phyloP scores from a whole-genome alignment of 192 early-diverging fungal genomes.

The Coemansia sp. region DNA sequence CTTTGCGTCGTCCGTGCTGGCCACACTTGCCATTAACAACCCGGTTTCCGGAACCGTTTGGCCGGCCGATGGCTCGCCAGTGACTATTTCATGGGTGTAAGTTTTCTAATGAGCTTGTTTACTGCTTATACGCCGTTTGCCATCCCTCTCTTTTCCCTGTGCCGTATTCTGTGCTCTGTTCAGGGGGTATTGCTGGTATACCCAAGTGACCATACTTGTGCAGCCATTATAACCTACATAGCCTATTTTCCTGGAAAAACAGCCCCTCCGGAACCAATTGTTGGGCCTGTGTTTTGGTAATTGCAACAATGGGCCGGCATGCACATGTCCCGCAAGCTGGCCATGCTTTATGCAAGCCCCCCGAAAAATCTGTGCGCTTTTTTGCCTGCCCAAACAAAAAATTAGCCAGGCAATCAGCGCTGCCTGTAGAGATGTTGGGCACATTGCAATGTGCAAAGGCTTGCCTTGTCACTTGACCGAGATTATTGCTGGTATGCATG shows the following conservation, averaged over 20 bases:
- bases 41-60: conserved; percentile 37
- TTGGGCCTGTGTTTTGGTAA: conserved; percentile 7
- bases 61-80: conserved; percentile 19
- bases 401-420: neutral
- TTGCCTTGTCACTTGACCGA: neutral
- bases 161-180: neutral
- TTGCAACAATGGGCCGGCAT: conserved; percentile 1
- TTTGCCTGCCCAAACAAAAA: neutral
- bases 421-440: neutral
- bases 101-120: conserved; percentile 12
- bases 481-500: neutral
- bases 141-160: conserved; percentile 1
- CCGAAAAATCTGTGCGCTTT: conserved; percentile 5
- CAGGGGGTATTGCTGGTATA: neutral
- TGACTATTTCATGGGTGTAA: conserved; percentile 49
- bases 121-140: neutral
- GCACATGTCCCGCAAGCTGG: conserved; percentile 1
- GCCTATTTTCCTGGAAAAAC: too few species aligned
- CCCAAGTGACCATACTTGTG: too few species aligned
- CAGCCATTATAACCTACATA: too few species aligned
- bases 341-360: neutral
- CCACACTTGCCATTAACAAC: conserved; percentile 45
- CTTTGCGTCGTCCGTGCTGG: conserved; percentile 34
- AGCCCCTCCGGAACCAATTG: neutral
- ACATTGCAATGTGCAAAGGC: neutral